A percentile compares a stretch with the other conserved stretches of the same genome.
phyloP scores from a whole-genome alignment of 2,329 filamentous ascomycete species.

The Aureobasidium melanogenum region DNA sequence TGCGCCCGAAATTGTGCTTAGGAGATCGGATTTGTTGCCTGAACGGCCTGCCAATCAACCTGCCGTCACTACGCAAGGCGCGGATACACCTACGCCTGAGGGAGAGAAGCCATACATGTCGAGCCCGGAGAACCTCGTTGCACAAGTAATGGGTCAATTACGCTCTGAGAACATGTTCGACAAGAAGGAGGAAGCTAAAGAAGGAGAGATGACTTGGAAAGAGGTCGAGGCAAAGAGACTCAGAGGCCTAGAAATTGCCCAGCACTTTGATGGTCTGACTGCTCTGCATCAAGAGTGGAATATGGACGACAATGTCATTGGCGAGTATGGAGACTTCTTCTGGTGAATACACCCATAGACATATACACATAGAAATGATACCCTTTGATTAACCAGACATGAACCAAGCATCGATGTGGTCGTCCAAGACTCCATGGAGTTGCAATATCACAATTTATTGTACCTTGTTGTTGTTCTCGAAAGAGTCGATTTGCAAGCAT shows the following conservation, averaged over 20 bases:
- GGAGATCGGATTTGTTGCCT: constrained; percentile 65
- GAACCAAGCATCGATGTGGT: background rate
- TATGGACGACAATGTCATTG: constrained; percentile 33
- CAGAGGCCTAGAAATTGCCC: constrained; percentile 46
- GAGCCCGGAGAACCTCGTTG: constrained; percentile 19
- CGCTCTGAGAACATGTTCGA: constrained; percentile 1
- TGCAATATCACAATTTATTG: no score
- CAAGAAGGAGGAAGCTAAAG: constrained; percentile 17
- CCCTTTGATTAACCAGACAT: background rate
- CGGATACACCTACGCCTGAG: constrained; percentile 19
- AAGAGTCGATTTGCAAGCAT: background rate
- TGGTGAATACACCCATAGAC: constrained; percentile 4
- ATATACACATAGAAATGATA: background rate
- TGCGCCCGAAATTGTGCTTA: constrained; percentile 67
- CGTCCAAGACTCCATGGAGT: no score
- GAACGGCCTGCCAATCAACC: constrained; percentile 52
- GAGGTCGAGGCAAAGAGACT: constrained; percentile 49
- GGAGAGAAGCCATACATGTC: constrained; percentile 19
- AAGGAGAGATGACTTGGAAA: constrained; percentile 47
- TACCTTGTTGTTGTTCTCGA: background rate
- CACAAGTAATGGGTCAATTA: constrained; percentile 17
- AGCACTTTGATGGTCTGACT: constrained; percentile 47
- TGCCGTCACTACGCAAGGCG: background rate
- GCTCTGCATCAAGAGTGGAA: constrained; percentile 44
- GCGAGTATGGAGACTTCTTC: constrained; percentile 31